phyloP scores from a whole-genome alignment of 371 early-diverging fungal species.

The Apophysomyces variabilis region DNA sequence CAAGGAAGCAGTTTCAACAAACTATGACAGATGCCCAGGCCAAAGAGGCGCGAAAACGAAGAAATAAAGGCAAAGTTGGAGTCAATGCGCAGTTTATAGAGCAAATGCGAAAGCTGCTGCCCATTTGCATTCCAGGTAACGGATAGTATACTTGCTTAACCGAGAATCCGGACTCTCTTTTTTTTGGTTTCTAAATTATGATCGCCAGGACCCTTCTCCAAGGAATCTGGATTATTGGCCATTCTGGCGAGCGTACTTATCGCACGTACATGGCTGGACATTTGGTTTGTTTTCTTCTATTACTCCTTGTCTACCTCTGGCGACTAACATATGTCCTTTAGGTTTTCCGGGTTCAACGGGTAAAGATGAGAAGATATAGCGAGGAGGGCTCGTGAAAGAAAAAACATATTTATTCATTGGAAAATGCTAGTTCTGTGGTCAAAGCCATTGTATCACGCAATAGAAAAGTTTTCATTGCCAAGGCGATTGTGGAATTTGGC shows the following conservation, averaged over 20 bases:
- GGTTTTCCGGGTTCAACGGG: conserved; percentile 77
- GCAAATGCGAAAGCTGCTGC: conserved; percentile 78
- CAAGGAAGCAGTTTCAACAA: conserved; percentile 31
- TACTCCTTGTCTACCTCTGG: neutral
- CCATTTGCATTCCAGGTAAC: conserved; percentile 73
- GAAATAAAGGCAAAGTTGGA: conserved; percentile 54
- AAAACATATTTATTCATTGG: too few species aligned
- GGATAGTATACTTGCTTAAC: neutral
- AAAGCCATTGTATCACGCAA: conserved; percentile 76
- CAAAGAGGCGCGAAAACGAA: conserved; percentile 19
- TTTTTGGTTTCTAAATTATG: too few species aligned
- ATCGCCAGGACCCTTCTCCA: conserved; percentile 56
- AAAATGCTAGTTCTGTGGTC: conserved; percentile 57
- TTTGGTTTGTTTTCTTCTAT: conserved; percentile 45
- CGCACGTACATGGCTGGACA: conserved; percentile 77
- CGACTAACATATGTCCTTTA: conserved; percentile 8
- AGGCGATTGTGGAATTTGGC: conserved; percentile 69
- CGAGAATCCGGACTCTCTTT: neutral
- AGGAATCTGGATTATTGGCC: conserved; percentile 69
- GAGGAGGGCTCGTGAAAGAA: too few species aligned
- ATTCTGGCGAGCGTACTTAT: conserved; percentile 68
- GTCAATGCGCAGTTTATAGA: conserved; percentile 75
- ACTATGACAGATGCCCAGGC: conserved; percentile 11
- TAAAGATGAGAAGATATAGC: conserved; percentile 19
- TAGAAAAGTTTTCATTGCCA: conserved; percentile 64